Base-by-base conservation (phyloP, 176 grass and related monocot genomes). In the maize (Zea mays) region DNA sequence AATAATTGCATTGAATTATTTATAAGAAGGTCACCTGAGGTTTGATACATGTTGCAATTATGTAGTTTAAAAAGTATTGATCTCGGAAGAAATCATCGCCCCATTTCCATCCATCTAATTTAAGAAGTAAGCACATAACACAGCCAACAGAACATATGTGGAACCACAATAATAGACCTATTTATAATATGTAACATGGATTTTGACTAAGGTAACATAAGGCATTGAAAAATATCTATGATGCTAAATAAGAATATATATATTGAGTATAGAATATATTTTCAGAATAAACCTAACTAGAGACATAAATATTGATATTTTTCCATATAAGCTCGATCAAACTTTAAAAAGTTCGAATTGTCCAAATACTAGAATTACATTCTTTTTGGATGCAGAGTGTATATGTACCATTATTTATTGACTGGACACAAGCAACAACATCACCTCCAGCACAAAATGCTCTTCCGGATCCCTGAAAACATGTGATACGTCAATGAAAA, bases 391-490 rank as follows among this genome's bases (percentile, higher is more conserved):
- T 39, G 38, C 38, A 3, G 38, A 39, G 19, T 46, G 27, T 27
- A 27, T 65, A 84, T 65, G 12, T 93, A 93, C 88, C 91, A 63
- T 73, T 77, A 38, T 43, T 79, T 83, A 87, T 79, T 68, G 81
- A 72, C 11, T 39, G 85, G 35, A 43, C 62, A 55, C 86, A 59
- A 80, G 71, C 85, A 66, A 80, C 79, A 74, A 90, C 86, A 82
- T 97, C 94, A 67, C 94, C 91, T 82, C 94, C 94, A 64, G 94
- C 89, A 71, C 94, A 97, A 90, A 97, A 97, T 82, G 91, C 94
- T 87, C 89, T 97, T 80, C 94, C 94, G 21, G 86, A 88, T 14
- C 94, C 94, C 94, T 97, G 69, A 71, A 88, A 83, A 56, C 34
- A 90, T 17, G 7, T 20, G n/a, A 57, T 55, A 9, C 65, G 0